These are phyloP conservation scores for Pisolithus sp. DNA, from an alignment of 768 basidiomycete genomes.

Conservation along the genomic window DNA sequence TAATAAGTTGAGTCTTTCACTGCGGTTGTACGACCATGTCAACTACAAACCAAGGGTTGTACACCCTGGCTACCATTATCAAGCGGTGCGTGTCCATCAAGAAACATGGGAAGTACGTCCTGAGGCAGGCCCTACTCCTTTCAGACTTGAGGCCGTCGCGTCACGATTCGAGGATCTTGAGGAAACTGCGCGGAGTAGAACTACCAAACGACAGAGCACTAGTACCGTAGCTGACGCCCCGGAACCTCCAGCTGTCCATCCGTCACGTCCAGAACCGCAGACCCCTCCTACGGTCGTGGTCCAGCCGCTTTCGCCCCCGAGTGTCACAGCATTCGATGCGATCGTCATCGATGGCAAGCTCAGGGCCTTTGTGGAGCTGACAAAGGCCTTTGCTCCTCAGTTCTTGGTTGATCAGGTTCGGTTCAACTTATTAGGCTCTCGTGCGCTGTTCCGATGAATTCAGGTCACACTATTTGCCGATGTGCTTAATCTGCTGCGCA, in stretches of 20 bases:
- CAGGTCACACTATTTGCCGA: conserved; percentile 67
- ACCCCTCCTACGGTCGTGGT: conserved; percentile 32
- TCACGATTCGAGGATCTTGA: conserved; percentile 95
- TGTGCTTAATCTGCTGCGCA: conserved; percentile 62
- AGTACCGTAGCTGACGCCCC: conserved; percentile 25
- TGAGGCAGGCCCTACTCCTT: neutral
- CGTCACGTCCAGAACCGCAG: conserved; percentile 31
- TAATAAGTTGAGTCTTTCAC: conserved; percentile 11
- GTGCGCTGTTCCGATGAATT: conserved; percentile 2
- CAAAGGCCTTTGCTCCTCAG: conserved; percentile 61
- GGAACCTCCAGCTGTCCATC: conserved; percentile 22
- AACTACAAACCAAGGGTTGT: conserved; percentile 42
- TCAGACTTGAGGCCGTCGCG: conserved; percentile 86
- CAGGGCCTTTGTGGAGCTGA: conserved; percentile 67
- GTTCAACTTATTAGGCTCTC: conserved; percentile 15
- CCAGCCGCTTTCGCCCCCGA: conserved; percentile 43
- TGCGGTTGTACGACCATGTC: neutral
- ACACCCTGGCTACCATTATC: conserved; percentile 76
- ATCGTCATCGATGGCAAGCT: conserved; percentile 67
- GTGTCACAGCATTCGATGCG: conserved; percentile 69
- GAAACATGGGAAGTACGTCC: conserved; percentile 2
- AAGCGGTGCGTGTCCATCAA: conserved; percentile 51
- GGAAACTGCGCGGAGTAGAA: conserved; percentile 25
- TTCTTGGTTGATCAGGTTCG: conserved; percentile 71
- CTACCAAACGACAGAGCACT: conserved; percentile 21